Evolutionary conservation across 2,329 filamentous ascomycete genomes (phyloP).

Genomic region (Monosporascus sp.): DNA sequence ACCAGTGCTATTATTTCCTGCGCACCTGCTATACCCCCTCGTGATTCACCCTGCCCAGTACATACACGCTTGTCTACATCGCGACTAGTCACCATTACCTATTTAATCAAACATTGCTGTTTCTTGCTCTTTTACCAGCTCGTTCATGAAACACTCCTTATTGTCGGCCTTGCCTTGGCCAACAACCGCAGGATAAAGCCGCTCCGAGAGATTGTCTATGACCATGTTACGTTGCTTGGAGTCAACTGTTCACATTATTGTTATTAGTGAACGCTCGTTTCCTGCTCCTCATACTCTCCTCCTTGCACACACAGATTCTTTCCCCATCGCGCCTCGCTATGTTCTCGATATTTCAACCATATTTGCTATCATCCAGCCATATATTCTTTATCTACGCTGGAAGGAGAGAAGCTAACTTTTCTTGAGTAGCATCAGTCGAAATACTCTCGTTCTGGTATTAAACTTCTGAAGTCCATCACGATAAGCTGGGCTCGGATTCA

Average conservation of each 20-base stretch:
- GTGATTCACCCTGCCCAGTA: neutral
- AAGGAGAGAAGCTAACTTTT: conserved; percentile 7
- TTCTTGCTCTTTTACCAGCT: too few relatives aligned
- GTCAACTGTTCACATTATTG: too few relatives aligned
- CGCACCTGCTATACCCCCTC: neutral
- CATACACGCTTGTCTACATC: neutral
- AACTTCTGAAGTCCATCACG: conserved; percentile 13
- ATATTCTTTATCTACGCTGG: neutral
- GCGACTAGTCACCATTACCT: neutral
- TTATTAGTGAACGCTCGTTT: neutral
- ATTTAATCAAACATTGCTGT: too few relatives aligned
- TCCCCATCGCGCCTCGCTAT: neutral
- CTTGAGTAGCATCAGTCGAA: conserved; percentile 5
- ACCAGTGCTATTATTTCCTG: too few relatives aligned
- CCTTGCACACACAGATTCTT: neutral
- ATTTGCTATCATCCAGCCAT: conserved; percentile 1
- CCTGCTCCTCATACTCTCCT: neutral
- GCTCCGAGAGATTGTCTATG: too few relatives aligned
- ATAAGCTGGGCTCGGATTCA: conserved; percentile 25
- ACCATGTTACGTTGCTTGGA: too few relatives aligned
- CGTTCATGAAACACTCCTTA: too few relatives aligned
- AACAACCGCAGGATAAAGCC: too few relatives aligned
- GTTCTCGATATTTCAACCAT: neutral
- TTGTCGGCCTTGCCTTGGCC: too few relatives aligned
- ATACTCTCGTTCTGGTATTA: conserved; percentile 12